Evolutionary conservation across 2,329 filamentous ascomycete species (phyloP).

Genomic region (Alternaria dauci): DNA sequence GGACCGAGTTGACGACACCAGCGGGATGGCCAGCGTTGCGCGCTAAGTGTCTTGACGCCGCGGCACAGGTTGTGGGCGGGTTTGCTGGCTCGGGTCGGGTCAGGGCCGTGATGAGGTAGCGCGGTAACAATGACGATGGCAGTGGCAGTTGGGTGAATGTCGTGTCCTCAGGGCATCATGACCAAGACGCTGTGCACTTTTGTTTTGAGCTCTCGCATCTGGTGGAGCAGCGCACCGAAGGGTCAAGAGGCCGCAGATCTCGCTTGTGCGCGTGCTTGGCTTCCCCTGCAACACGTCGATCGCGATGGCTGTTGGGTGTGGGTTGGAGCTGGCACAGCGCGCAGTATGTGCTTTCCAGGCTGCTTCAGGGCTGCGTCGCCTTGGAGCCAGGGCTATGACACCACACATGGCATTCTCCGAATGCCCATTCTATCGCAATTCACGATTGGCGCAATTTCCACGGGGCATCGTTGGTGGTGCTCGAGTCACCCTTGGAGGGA

Average conservation of each 20-base stretch:
- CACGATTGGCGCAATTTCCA: background rate
- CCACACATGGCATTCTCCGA: conserved; percentile 10
- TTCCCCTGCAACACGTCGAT: conserved; percentile 1
- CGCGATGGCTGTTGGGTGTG: background rate
- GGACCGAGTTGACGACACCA: conserved; percentile 4
- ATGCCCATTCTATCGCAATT: background rate
- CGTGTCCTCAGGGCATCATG: conserved; percentile 6
- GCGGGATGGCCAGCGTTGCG: conserved; percentile 5
- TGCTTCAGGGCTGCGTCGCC: background rate
- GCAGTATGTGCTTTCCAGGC: background rate
- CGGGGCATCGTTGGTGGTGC: background rate
- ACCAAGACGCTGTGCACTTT: conserved; percentile 4
- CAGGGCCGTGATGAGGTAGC: background rate
- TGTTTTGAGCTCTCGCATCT: conserved; percentile 1
- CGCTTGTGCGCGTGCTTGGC: conserved; percentile 3
- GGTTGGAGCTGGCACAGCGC: background rate
- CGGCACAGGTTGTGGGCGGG: background rate
- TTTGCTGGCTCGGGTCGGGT: background rate
- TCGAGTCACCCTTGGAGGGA: background rate
- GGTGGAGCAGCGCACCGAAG: background rate
- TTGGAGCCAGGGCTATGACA: conserved; percentile 6
- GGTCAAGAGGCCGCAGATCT: conserved; percentile 3
- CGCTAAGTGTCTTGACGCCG: conserved; percentile 2
- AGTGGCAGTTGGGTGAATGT: background rate
- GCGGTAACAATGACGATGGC: background rate